Evolutionary conservation across 108 stramenopile species (phyloP).

Genomic region (Parietichytrium sp.): DNA sequence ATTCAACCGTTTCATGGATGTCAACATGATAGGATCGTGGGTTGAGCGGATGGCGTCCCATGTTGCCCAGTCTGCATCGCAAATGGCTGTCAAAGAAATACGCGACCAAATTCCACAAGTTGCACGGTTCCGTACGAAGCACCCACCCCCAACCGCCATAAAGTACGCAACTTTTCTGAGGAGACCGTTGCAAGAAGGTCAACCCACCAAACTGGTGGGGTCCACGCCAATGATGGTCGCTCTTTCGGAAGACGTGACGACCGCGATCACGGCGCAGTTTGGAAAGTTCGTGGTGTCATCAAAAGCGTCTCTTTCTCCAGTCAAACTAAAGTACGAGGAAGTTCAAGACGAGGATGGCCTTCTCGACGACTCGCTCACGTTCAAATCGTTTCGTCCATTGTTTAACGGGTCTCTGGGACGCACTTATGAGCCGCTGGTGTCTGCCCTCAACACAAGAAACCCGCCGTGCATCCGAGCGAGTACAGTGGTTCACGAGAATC

Average conservation of each 20-base stretch:
- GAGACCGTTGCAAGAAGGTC: slow-evolving; percentile 52
- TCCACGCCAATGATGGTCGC: slow-evolving; percentile 51
- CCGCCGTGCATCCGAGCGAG: slow-evolving; percentile 13
- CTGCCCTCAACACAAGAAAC: neutral
- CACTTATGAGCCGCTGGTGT: slow-evolving; percentile 7
- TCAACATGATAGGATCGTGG: neutral
- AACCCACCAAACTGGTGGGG: slow-evolving; percentile 54
- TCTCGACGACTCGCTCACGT: neutral
- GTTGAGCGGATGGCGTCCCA: slow-evolving; percentile 17
- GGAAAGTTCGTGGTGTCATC: slow-evolving; percentile 55
- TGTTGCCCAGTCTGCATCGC: neutral
- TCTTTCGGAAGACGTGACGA: slow-evolving; percentile 59
- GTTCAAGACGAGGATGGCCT: slow-evolving; percentile 8
- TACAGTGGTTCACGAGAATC: neutral
- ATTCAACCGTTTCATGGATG: neutral
- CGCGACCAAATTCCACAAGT: slow-evolving; percentile 24
- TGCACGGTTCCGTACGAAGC: slow-evolving; percentile 46
- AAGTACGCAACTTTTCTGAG: slow-evolving; percentile 64
- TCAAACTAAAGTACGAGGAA: neutral
- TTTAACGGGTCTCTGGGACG: neutral
- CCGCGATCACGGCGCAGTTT: slow-evolving; percentile 66
- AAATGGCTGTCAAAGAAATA: slow-evolving; percentile 10
- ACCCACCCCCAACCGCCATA: slow-evolving; percentile 55
- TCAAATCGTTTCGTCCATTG: neutral
- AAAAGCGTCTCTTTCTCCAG: neutral